phyloP scores from a whole-genome alignment of 345 rosid species.

The Gossypium australe region DNA sequence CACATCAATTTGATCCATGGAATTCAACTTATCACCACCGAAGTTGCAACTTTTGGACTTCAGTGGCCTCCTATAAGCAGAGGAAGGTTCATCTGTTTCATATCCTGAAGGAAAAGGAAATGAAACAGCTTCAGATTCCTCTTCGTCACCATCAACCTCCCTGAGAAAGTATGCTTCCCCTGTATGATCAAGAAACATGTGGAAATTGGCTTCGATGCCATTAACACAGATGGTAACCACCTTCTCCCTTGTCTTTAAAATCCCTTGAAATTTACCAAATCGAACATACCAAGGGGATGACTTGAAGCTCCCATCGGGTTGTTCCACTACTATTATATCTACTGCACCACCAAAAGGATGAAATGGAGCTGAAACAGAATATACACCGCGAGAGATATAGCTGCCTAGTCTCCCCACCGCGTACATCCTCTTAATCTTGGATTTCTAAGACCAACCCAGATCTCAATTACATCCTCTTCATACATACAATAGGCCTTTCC shows the following conservation, averaged over 20 bases:
- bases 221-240: conserved; percentile 59
- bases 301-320: conserved; percentile 86
- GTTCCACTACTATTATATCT: conserved; percentile 89
- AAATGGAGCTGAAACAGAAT: conserved; percentile 63
- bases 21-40: conserved; percentile 26
- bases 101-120: conserved; percentile 54
- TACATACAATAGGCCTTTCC: not conserved
- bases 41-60: conserved; percentile 50
- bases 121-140: conserved; percentile 36
- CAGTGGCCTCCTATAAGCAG: conserved; percentile 27
- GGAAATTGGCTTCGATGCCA: conserved; percentile 60
- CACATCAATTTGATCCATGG: conserved; percentile 20
- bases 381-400: conserved; percentile 46
- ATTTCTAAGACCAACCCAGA: conserved; percentile 22
- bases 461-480: conserved; percentile 2
- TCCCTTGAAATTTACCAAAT: conserved; percentile 97
- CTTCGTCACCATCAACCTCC: conserved; percentile 50
- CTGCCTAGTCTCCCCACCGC: conserved; percentile 86
- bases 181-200: conserved; percentile 77
- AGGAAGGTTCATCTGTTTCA: conserved; percentile 38
- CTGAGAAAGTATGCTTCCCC: conserved; percentile 85
- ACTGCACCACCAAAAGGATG: conserved; percentile 99
- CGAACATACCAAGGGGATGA: conserved; percentile 95
- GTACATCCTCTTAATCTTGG: conserved; percentile 36
- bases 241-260: conserved; percentile 64